Evolutionary conservation across 2,329 filamentous ascomycete species (phyloP).

Genomic region (Zasmidium citrigriseum): DNA sequence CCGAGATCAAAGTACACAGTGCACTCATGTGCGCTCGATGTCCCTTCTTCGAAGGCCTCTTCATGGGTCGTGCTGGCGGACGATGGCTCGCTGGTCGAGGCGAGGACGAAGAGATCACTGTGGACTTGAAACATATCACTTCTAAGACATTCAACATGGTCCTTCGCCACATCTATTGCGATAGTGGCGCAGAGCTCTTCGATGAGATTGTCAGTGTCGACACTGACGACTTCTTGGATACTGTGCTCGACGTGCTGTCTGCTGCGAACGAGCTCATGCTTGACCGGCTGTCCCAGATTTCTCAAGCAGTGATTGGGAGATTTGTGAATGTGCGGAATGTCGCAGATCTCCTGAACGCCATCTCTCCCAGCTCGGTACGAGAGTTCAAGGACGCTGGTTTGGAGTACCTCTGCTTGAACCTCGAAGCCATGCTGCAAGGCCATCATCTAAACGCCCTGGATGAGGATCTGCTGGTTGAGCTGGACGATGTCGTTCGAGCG

Average conservation of each 20-base stretch:
- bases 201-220: conserved; percentile 70
- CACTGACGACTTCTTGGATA: conserved; percentile 81
- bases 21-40: conserved; percentile 78
- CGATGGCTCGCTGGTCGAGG: conserved; percentile 65
- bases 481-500: conserved; percentile 76
- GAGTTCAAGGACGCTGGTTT: conserved; percentile 86
- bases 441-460: conserved; percentile 81
- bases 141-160: conserved; percentile 75
- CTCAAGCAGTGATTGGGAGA: conserved; percentile 78
- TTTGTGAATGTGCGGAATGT: conserved; percentile 88
- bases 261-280: conserved; percentile 95
- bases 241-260: conserved; percentile 87
- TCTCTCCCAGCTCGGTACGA: conserved; percentile 78
- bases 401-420: conserved; percentile 87
- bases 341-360: conserved; percentile 78
- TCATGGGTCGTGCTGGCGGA: conserved; percentile 82
- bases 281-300: conserved; percentile 84
- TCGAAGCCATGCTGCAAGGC: conserved; percentile 91
- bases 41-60: conserved; percentile 89
- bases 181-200: conserved; percentile 78
- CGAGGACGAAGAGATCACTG: conserved; percentile 59
- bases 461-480: conserved; percentile 74
- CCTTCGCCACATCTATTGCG: conserved; percentile 78
- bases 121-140: conserved; percentile 82
- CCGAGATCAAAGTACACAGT: conserved; percentile 74